Conservation (phyloP, 1,139 yeast species). For the Eremothecium gossypii region DNA sequence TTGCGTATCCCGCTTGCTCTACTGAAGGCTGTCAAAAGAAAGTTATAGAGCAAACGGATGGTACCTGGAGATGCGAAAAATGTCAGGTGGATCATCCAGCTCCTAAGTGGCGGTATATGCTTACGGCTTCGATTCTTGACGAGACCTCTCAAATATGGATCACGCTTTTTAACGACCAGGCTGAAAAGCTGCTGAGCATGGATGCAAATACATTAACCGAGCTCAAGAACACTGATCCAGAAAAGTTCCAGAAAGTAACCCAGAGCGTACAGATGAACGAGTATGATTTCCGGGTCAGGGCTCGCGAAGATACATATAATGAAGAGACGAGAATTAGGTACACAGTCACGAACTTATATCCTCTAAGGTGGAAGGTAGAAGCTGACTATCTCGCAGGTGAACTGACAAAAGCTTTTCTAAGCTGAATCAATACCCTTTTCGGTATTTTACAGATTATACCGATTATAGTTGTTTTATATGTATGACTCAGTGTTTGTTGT, state of each 20-base stretch:
- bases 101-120: slow-evolving; percentile 73
- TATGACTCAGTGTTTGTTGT: neutral
- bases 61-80: slow-evolving; percentile 88
- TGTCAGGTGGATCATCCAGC: slow-evolving; percentile 61
- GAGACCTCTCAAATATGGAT: slow-evolving; percentile 79
- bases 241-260: slow-evolving; percentile 41
- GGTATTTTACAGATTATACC: neutral
- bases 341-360: slow-evolving; percentile 48
- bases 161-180: slow-evolving; percentile 81
- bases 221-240: slow-evolving; percentile 41
- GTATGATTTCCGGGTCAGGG: slow-evolving; percentile 65
- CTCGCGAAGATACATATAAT: slow-evolving; percentile 75
- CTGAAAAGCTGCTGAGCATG: slow-evolving; percentile 54
- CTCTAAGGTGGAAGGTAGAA: slow-evolving; percentile 54
- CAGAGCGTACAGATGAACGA: slow-evolving; percentile 56
- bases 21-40: slow-evolving; percentile 73
- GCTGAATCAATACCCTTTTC: neutral
- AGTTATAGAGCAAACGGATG: slow-evolving; percentile 62
- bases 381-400: slow-evolving; percentile 44
- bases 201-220: slow-evolving; percentile 59
- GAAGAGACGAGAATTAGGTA: slow-evolving; percentile 72
- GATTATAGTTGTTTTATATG: neutral
- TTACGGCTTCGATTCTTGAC: slow-evolving; percentile 67
- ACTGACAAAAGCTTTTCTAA: slow-evolving; percentile 13
- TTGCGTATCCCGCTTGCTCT: slow-evolving; percentile 87